Evolutionary conservation across 805 yeast genomes (phyloP).

Genomic region (Soucietia sequanensis): DNA sequence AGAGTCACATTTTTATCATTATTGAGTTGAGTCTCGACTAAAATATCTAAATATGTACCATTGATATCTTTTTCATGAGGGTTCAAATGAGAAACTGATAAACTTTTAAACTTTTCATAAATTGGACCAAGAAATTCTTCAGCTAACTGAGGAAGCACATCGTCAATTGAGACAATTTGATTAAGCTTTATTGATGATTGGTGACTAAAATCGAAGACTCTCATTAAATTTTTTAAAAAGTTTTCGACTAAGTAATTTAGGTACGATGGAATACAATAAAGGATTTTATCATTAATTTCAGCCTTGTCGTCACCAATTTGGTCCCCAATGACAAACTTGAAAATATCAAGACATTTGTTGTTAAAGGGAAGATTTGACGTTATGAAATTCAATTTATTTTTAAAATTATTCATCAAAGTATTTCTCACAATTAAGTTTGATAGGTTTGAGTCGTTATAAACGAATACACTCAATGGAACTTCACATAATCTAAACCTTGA

Average conservation of each 20-base stretch:
- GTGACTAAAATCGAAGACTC: not conserved
- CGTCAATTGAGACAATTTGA: not conserved
- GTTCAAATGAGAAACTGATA: not conserved
- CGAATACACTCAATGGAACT: slow-evolving; percentile 19
- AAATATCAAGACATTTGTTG: slow-evolving; percentile 12
- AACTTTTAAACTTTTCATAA: slow-evolving; percentile 3
- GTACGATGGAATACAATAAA: slow-evolving; percentile 14
- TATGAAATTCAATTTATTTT: slow-evolving; percentile 15
- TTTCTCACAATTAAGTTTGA: slow-evolving; percentile 14
- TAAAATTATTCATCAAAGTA: slow-evolving; percentile 12
- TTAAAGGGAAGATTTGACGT: slow-evolving; percentile 21
- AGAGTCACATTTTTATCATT: slow-evolving; percentile 9
- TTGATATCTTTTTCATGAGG: slow-evolving; percentile 7
- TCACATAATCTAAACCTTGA: slow-evolving; percentile 14
- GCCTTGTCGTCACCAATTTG: slow-evolving; percentile 5
- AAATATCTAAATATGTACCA: slow-evolving; percentile 4
- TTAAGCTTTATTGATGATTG: not conserved
- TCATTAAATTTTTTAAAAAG: slow-evolving; percentile 6
- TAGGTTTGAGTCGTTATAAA: slow-evolving; percentile 9
- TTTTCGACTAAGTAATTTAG: slow-evolving; percentile 8
- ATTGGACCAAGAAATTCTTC: slow-evolving; percentile 5
- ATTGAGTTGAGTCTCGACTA: slow-evolving; percentile 5
- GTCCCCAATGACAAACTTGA: slow-evolving; percentile 14
- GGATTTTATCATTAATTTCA: slow-evolving; percentile 8
- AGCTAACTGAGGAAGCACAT: slow-evolving; percentile 3